Conservation (phyloP, 2,329 filamentous ascomycete genomes). For the Akanthomyces lecanii region DNA sequence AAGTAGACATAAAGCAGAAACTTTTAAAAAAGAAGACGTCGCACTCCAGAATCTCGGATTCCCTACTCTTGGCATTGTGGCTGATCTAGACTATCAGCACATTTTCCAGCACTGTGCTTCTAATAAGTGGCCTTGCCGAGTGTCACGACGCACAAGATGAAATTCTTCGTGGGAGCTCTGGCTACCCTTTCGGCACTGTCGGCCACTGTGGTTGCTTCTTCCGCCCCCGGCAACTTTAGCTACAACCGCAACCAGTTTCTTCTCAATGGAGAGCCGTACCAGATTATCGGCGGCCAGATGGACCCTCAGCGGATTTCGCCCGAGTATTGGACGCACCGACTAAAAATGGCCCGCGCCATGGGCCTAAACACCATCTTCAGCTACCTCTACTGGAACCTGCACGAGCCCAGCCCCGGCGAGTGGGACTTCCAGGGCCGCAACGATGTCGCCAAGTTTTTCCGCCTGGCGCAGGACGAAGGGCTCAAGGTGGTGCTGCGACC, state of each 20-base stretch:
- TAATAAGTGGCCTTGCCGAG: not conserved
- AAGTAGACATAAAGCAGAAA: not conserved
- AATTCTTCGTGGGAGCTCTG: not conserved
- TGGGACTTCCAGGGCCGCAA: constrained; percentile 38
- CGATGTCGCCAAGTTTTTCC: constrained; percentile 42
- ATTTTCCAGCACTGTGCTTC: not conserved
- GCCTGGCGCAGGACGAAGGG: constrained; percentile 40
- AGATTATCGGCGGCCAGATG: constrained; percentile 47
- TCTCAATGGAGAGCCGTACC: constrained; percentile 35
- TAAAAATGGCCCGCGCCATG: constrained; percentile 83
- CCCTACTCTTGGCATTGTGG: not conserved
- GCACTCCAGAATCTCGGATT: not conserved
- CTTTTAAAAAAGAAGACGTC: not conserved
- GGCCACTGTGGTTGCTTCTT: not conserved
- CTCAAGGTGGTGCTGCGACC: constrained; percentile 41
- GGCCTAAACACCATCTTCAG: constrained; percentile 63
- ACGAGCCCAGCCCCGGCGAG: constrained; percentile 37
- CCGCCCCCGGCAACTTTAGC: constrained; percentile 28
- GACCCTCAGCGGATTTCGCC: constrained; percentile 46
- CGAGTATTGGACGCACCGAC: constrained; percentile 44
- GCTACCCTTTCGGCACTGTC: constrained; percentile 2
- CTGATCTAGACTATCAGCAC: not conserved
- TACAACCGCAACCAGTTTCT: constrained; percentile 38
- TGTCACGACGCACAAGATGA: not conserved
- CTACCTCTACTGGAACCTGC: constrained; percentile 48